Evolutionary conservation across 768 basidiomycete species (phyloP).

Genomic region (Inosperma sp.): DNA sequence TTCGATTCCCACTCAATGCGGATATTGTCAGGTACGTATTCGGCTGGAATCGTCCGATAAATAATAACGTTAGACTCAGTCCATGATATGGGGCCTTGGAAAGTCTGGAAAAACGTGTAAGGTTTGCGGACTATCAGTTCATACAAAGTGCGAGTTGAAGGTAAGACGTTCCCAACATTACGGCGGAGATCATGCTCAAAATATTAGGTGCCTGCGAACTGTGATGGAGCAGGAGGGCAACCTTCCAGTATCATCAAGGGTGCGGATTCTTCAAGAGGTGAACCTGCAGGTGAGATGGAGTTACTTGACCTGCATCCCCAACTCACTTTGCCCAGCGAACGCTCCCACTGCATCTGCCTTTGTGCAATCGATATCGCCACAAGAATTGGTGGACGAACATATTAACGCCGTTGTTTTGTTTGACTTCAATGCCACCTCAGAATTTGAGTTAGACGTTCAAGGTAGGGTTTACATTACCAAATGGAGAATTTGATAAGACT

Average conservation of each 20-base stretch:
- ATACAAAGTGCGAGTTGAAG: constrained; percentile 84
- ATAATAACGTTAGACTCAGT: constrained; percentile 35
- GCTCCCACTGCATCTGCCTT: constrained; percentile 56
- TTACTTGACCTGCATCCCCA: constrained; percentile 10
- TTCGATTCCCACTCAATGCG: constrained; percentile 79
- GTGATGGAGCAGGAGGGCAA: constrained; percentile 35
- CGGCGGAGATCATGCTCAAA: neutral
- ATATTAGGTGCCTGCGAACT: constrained; percentile 69
- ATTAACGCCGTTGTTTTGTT: constrained; percentile 61
- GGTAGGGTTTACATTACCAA: constrained; percentile 37
- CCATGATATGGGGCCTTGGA: constrained; percentile 82
- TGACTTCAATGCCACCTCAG: constrained; percentile 69
- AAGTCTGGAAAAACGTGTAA: constrained; percentile 86
- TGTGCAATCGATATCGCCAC: constrained; percentile 35
- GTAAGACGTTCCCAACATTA: constrained; percentile 30
- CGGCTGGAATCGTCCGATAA: neutral
- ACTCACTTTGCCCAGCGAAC: constrained; percentile 13
- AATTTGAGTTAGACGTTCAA: constrained; percentile 68
- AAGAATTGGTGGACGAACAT: constrained; percentile 38
- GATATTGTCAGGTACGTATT: constrained; percentile 67
- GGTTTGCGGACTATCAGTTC: constrained; percentile 72
- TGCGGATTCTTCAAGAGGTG: constrained; percentile 20
- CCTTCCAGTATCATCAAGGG: constrained; percentile 22
- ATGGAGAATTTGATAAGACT: neutral
- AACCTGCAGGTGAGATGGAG: constrained; percentile 22